Evolutionary conservation across 2,329 filamentous ascomycete genomes (phyloP).

Genomic region (Dactylonectria estremocensis): DNA sequence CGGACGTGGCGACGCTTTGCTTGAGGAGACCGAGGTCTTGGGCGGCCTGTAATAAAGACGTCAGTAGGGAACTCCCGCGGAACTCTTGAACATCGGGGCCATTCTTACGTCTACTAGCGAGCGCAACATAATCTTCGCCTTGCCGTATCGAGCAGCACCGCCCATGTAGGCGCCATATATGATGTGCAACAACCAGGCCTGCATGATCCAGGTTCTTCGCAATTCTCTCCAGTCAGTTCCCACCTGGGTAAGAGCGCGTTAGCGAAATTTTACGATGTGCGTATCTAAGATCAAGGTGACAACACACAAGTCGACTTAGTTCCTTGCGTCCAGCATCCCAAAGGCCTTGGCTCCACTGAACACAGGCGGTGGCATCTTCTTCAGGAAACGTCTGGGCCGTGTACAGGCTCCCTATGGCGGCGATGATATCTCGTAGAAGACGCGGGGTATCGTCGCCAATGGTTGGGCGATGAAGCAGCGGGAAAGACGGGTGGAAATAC

Average conservation of each 20-base stretch:
- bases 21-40: constrained; percentile 47
- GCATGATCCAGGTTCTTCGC: constrained; percentile 47
- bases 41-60: constrained; percentile 31
- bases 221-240: constrained; percentile 41
- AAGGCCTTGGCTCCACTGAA: constrained; percentile 31
- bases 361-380: constrained; percentile 17
- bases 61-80: background rate
- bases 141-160: constrained; percentile 42
- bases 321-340: constrained; percentile 38
- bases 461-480: constrained; percentile 40
- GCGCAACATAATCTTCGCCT: constrained; percentile 48
- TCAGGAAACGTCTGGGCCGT: constrained; percentile 27
- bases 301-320: constrained; percentile 21
- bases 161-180: constrained; percentile 50
- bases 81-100: background rate
- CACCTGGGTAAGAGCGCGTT: constrained; percentile 35
- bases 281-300: too few species aligned
- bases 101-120: constrained; percentile 47
- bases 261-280: background rate
- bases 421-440: constrained; percentile 31
- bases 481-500: constrained; percentile 44
- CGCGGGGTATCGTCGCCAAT: constrained; percentile 22
- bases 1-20: constrained; percentile 44
- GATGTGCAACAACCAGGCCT: constrained; percentile 50
- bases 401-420: constrained; percentile 41